A percentile compares a stretch with the other conserved stretches of the same genome.
Conservation (phyloP, 306 rosid genomes). For the Pyrus communis region DNA sequence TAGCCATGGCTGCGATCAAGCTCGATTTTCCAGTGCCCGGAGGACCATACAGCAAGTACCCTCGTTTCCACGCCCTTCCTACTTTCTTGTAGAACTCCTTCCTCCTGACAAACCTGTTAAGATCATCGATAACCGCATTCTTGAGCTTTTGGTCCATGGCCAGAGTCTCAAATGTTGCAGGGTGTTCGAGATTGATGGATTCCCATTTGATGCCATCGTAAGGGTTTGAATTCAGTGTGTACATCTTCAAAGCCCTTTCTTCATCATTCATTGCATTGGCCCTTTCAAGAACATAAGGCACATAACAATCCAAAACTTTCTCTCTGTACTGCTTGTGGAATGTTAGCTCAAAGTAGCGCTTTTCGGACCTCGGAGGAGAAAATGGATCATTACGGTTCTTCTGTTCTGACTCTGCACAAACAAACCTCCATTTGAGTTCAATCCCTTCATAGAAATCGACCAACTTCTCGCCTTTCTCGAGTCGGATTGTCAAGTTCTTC, state of each 20-base stretch:
- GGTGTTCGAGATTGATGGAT: conserved; percentile 71
- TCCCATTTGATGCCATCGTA: conserved; percentile 50
- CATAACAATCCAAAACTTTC: conserved; percentile 23
- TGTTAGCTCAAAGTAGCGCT: conserved; percentile 46
- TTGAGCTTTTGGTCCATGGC: conserved; percentile 63
- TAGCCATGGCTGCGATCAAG: conserved; percentile 91
- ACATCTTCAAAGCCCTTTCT: conserved; percentile 53
- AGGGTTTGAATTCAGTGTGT: conserved; percentile 31
- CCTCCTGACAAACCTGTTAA: conserved; percentile 60
- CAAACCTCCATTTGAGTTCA: conserved; percentile 40
- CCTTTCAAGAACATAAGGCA: conserved; percentile 47
- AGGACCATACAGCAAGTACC: conserved; percentile 77
- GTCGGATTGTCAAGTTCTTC: conserved; percentile 43
- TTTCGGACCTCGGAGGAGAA: conserved; percentile 29
- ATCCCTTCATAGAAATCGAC: conserved; percentile 34
- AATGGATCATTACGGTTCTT: conserved; percentile 15
- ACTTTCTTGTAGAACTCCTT: conserved; percentile 71
- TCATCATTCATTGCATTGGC: conserved; percentile 40
- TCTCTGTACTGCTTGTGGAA: conserved; percentile 49
- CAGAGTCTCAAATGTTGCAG: conserved; percentile 67
- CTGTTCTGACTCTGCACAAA: conserved; percentile 31
- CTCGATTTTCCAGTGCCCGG: conserved; percentile 94
- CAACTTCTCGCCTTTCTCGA: conserved; percentile 56
- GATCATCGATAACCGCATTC: conserved; percentile 40
- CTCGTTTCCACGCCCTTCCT: conserved; percentile 91